Conservation (phyloP, 495 filamentous ascomycete genomes). For the Penicillium atrosanguineum region DNA sequence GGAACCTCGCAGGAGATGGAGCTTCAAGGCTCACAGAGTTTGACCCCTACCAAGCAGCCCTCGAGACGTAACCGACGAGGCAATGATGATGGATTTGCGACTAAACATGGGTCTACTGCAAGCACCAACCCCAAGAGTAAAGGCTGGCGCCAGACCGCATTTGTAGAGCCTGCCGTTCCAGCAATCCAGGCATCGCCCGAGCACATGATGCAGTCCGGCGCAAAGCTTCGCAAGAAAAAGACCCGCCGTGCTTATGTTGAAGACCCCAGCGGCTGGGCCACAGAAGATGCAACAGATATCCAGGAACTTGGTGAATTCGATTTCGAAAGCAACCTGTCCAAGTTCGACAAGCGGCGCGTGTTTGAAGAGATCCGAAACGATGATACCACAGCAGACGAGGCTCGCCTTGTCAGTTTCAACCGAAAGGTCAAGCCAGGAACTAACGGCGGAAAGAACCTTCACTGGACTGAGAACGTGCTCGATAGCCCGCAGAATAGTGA, state of each 20-base stretch:
- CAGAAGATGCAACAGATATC: conserved; percentile 95
- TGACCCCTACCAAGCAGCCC: conserved; percentile 17
- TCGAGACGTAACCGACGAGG: conserved; percentile 35
- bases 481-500: conserved; percentile 67
- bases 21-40: conserved; percentile 14
- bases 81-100: conserved; percentile 21
- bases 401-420: conserved; percentile 87
- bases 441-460: conserved; percentile 82
- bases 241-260: conserved; percentile 51
- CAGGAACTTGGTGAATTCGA: conserved; percentile 94
- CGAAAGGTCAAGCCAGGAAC: conserved; percentile 73
- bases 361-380: conserved; percentile 87
- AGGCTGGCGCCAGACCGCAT: conserved; percentile 83
- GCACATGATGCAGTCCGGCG: conserved; percentile 19
- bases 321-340: conserved; percentile 80
- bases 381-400: conserved; percentile 83
- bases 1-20: conserved; percentile 18
- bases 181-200: conserved; percentile 25
- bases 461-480: conserved; percentile 89
- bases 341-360: conserved; percentile 88
- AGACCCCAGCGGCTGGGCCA: conserved; percentile 87
- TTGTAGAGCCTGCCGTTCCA: conserved; percentile 53
- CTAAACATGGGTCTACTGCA: conserved; percentile 35
- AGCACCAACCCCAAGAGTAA: conserved; percentile 51
- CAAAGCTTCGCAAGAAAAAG: conserved; percentile 53